Evolutionary conservation across 2,329 filamentous ascomycete genomes (phyloP).

Genomic region (Botrytis aclada): DNA sequence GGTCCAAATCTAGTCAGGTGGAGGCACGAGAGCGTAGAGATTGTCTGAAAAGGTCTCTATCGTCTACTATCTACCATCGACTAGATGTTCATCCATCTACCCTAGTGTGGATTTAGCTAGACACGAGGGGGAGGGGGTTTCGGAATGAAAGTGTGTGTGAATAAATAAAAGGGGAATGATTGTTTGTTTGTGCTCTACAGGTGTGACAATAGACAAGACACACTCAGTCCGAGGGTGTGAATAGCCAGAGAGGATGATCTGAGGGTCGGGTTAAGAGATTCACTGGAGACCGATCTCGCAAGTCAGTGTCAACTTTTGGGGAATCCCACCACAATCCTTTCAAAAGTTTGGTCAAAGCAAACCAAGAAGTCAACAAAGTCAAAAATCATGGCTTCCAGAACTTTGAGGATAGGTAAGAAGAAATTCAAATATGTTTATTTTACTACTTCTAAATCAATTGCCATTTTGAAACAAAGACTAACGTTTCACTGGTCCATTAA

Average conservation of each 20-base stretch:
- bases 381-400: constrained; percentile 57
- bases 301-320: not conserved
- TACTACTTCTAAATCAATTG: not conserved
- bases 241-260: not conserved
- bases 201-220: not conserved
- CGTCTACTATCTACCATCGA: not conserved
- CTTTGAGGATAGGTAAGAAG: constrained; percentile 63
- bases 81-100: not conserved
- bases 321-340: not conserved
- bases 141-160: not conserved
- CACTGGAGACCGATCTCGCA: constrained; percentile 5
- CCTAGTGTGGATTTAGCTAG: not conserved
- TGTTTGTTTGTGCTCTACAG: not conserved
- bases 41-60: not conserved
- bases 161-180: not conserved
- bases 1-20: not conserved
- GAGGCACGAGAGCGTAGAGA: not conserved
- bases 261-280: not conserved
- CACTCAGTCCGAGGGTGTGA: not conserved
- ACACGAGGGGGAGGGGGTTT: not conserved
- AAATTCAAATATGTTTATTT: not conserved
- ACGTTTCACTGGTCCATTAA: constrained; percentile 40
- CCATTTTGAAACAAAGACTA: constrained; percentile 15
- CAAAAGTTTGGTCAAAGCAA: constrained; percentile 16
- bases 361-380: constrained; percentile 12